Evolutionary conservation across 345 rosid genomes (phyloP).

Genomic region (Gynandropsis gynandra): DNA sequence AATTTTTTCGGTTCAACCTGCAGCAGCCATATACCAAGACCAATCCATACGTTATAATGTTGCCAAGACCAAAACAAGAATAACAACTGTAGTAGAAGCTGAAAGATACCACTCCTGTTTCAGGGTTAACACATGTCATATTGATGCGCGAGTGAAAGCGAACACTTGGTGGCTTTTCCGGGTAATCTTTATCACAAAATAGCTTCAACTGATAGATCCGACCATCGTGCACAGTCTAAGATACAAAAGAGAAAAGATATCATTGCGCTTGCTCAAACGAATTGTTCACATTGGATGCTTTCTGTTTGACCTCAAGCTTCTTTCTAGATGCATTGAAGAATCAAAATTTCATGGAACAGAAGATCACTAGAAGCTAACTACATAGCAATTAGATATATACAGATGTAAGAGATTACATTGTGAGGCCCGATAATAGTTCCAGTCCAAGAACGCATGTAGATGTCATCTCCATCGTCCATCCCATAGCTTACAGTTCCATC

Average conservation of each 20-base stretch:
- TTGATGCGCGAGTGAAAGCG: constrained; percentile 66
- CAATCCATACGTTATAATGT: too few species aligned
- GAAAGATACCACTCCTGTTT: constrained; percentile 51
- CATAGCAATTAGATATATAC: not conserved
- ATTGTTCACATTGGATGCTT: not conserved
- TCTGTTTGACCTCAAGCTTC: not conserved
- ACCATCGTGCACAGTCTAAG: constrained; percentile 72
- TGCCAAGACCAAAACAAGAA: too few species aligned
- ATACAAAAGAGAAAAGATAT: not conserved
- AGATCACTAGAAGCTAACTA: not conserved
- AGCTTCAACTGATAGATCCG: constrained; percentile 79
- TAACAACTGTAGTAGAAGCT: too few species aligned
- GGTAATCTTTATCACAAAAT: constrained; percentile 66
- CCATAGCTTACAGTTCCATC: constrained; percentile 84
- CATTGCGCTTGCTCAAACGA: not conserved
- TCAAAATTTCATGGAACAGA: not conserved
- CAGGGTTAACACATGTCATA: constrained; percentile 76
- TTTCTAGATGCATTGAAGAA: not conserved
- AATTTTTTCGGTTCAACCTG: constrained; percentile 69
- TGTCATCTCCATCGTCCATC: constrained; percentile 78
- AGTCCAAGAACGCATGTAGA: constrained; percentile 75
- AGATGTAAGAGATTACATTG: constrained; percentile 34
- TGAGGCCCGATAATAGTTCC: constrained; percentile 63
- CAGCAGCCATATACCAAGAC: too few species aligned
- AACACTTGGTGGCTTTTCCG: constrained; percentile 68